Evolutionary conservation across 2,329 filamentous ascomycete genomes (phyloP), one percentile per base, ranked within the genome.

Genomic region (Aspergillus luchuensis): DNA sequence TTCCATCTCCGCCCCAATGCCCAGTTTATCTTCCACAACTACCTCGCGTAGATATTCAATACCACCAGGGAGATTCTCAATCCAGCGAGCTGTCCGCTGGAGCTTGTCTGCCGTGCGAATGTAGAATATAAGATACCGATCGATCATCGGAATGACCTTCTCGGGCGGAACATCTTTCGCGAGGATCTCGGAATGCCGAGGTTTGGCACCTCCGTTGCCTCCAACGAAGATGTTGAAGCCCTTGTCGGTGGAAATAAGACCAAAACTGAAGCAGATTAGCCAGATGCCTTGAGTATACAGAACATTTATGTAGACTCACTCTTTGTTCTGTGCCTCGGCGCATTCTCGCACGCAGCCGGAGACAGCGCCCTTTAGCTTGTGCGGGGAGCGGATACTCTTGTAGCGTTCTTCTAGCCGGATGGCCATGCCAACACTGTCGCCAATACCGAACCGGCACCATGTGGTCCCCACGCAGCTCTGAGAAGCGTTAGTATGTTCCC

Each of bases 151-250:
- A 8, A 96, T 83, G 8, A 96, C 88, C 69, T 96, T 90, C 55
- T 91, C 87, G 0, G 91, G 90, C 0, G 91, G 87, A 0, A 96
- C 91, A 69, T 97, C 92, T 73, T 92, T 93, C 61, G 91, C 91
- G 1, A 97, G 84, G 2, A 97, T 83, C 69, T 96, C 91, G 0
- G 89, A 87, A 73, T 97, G 92, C 39, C 85, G 83, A 4, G 92
- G 92, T 67, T 91, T 94, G 15, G 91, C 91, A 61, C 93, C 92
- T 56, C 92, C 92, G 72, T 97, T 97, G 51, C 92, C 92, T 36
- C 85, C 92, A 1, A 97, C 91, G 68, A 92, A 96, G 74, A 97
- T 88, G 77, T 97, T 97, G 85, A 91, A 97, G 30, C 92, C 92
- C 70, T 95, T 96, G 63, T 96, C 92, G 0, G 91, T 96, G 13